These are phyloP conservation scores for Penicillium oxalicum DNA, from an alignment of 2,329 filamentous ascomycete species.

Conservation along the genomic window DNA sequence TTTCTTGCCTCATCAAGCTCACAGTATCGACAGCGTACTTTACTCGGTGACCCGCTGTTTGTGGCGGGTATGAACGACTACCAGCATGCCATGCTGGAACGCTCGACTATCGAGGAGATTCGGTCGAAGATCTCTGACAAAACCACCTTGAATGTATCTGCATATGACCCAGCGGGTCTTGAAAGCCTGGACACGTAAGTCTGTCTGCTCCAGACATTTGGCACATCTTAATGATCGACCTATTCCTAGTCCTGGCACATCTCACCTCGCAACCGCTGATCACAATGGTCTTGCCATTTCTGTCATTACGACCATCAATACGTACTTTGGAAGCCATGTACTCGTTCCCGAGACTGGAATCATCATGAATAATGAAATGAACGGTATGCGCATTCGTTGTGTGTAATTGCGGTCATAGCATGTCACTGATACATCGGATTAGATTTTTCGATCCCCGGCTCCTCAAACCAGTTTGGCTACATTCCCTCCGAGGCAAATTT, in stretches of 20 bases:
- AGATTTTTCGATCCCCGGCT: conserved; percentile 80
- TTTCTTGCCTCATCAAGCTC: conserved; percentile 1
- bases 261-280: conserved; percentile 60
- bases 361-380: conserved; percentile 63
- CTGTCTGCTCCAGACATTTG: background rate
- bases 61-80: conserved; percentile 58
- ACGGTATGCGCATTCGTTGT: conserved; percentile 41
- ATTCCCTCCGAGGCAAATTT: conserved; percentile 74
- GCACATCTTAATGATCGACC: background rate
- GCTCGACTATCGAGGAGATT: conserved; percentile 53
- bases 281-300: conserved; percentile 67
- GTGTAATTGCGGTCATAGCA: no score
- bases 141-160: conserved; percentile 63
- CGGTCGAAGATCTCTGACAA: conserved; percentile 65
- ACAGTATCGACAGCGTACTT: conserved; percentile 51
- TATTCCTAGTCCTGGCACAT: conserved; percentile 43
- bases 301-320: conserved; percentile 80
- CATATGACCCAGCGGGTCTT: conserved; percentile 64
- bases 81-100: conserved; percentile 62
- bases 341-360: conserved; percentile 78
- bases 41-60: conserved; percentile 76
- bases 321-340: conserved; percentile 73
- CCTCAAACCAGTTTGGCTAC: conserved; percentile 77
- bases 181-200: conserved; percentile 58
- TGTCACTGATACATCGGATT: conserved; percentile 20